Evolutionary conservation across 805 yeast genomes (phyloP).

Genomic region (Saturnispora besseyi): DNA sequence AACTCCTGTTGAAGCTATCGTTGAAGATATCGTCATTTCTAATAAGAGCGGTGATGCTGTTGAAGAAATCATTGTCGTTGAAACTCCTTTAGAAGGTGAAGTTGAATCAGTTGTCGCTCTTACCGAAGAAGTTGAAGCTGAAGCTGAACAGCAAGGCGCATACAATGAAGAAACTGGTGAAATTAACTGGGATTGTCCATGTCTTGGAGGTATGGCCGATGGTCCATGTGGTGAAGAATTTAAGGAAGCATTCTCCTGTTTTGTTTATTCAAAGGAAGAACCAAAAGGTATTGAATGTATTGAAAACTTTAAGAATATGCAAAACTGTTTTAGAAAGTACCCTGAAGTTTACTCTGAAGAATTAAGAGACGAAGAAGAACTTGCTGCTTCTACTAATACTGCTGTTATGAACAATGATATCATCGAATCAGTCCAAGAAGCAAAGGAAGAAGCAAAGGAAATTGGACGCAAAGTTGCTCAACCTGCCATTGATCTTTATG

Average conservation of each 20-base stretch:
- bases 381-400: constrained; percentile 14
- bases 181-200: constrained; percentile 99
- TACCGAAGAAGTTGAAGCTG: constrained; percentile 22
- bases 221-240: constrained; percentile 98
- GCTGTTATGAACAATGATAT: constrained; percentile 15
- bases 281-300: constrained; percentile 97
- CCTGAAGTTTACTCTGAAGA: constrained; percentile 95
- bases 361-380: constrained; percentile 66
- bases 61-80: not conserved
- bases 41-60: not conserved
- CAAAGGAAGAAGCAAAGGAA: constrained; percentile 16
- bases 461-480: constrained; percentile 1
- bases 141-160: constrained; percentile 52
- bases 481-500: constrained; percentile 13
- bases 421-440: constrained; percentile 17
- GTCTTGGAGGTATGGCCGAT: constrained; percentile 97
- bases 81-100: constrained; percentile 4
- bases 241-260: constrained; percentile 90
- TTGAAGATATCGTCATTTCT: not conserved
- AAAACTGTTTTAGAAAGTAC: constrained; percentile 82
- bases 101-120: constrained; percentile 3
- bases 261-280: constrained; percentile 86
- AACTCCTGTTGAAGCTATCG: not conserved
- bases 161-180: constrained; percentile 96
- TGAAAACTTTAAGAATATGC: constrained; percentile 85